Conservation (phyloP, 768 basidiomycete genomes). For the Phanerodontia chrysosporium region DNA sequence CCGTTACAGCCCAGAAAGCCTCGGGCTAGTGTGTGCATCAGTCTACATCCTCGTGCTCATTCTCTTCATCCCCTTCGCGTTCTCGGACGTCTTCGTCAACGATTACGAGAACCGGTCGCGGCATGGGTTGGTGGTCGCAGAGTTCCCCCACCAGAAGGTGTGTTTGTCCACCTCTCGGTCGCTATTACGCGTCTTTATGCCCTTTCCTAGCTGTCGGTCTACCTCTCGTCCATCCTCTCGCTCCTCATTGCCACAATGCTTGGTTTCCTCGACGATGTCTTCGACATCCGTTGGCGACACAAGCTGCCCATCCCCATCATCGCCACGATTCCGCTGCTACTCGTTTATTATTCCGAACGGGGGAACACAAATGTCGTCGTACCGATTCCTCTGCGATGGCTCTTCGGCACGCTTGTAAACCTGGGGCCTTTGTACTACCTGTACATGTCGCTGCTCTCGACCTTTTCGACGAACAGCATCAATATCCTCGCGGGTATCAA, state of each 20-base stretch:
- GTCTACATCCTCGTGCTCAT: conserved; percentile 87
- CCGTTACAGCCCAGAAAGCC: conserved; percentile 78
- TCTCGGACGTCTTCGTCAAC: conserved; percentile 64
- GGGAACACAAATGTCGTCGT: conserved; percentile 94
- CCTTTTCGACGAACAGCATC: conserved; percentile 96
- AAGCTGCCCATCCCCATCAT: conserved; percentile 97
- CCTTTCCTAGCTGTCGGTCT: conserved; percentile 80
- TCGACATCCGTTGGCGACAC: conserved; percentile 98
- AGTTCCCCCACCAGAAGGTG: conserved; percentile 79
- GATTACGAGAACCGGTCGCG: conserved; percentile 39
- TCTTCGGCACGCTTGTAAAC: conserved; percentile 79
- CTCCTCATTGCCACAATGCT: conserved; percentile 89
- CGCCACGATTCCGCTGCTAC: conserved; percentile 88
- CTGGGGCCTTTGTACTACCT: conserved; percentile 92
- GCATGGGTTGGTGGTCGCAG: conserved; percentile 62
- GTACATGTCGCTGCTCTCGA: conserved; percentile 94
- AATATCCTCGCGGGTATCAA: conserved; percentile 99
- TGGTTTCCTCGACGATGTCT: conserved; percentile 95
- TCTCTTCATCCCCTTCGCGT: conserved; percentile 94
- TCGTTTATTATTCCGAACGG: conserved; percentile 94
- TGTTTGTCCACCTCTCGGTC: conserved; percentile 15
- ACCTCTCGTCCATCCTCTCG: conserved; percentile 89
- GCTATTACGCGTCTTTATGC: background rate
- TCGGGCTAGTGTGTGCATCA: conserved; percentile 86
- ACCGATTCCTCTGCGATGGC: conserved; percentile 70